These are phyloP conservation scores for Geotrichum fermentans DNA, from an alignment of 1,139 yeast genomes.

Conservation along the genomic window DNA sequence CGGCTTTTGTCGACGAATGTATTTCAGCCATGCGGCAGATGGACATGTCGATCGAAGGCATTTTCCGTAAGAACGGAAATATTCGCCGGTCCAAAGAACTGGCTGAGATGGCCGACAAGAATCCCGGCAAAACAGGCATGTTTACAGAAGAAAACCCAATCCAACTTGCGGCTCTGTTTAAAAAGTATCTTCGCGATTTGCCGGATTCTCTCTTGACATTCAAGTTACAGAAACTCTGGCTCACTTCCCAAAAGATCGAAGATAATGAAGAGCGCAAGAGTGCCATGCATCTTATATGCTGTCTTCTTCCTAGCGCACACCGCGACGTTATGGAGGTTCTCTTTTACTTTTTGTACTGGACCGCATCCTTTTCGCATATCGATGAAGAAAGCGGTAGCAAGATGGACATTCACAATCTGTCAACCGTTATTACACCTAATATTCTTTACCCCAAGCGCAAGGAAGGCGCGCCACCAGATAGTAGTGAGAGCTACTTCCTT, in stretches of 20 bases:
- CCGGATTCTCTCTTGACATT: constrained; percentile 88
- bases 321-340: constrained; percentile 85
- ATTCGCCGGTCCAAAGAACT: constrained; percentile 75
- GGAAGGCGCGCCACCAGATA: constrained; percentile 32
- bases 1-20: constrained; percentile 81
- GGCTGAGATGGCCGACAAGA: constrained; percentile 66
- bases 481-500: constrained; percentile 75
- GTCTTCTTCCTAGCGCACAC: constrained; percentile 75
- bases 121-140: constrained; percentile 69
- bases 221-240: constrained; percentile 74
- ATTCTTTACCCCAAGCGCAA: constrained; percentile 49
- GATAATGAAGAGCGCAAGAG: constrained; percentile 50
- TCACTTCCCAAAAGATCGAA: constrained; percentile 55
- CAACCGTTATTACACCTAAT: constrained; percentile 94
- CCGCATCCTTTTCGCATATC: constrained; percentile 84
- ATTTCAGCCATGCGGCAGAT: constrained; percentile 79
- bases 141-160: constrained; percentile 77
- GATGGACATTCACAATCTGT: constrained; percentile 93
- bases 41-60: constrained; percentile 96
- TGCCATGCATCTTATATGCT: constrained; percentile 64
- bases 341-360: constrained; percentile 86
- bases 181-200: constrained; percentile 84
- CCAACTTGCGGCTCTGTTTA: constrained; percentile 88
- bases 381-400: constrained; percentile 64
- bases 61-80: constrained; percentile 93